Percentiles rank a stretch among this genome's conserved stretches.
These are phyloP conservation scores for Polygonum aviculare DNA, from an alignment of 148 eudicot species.

Conservation along the genomic window DNA sequence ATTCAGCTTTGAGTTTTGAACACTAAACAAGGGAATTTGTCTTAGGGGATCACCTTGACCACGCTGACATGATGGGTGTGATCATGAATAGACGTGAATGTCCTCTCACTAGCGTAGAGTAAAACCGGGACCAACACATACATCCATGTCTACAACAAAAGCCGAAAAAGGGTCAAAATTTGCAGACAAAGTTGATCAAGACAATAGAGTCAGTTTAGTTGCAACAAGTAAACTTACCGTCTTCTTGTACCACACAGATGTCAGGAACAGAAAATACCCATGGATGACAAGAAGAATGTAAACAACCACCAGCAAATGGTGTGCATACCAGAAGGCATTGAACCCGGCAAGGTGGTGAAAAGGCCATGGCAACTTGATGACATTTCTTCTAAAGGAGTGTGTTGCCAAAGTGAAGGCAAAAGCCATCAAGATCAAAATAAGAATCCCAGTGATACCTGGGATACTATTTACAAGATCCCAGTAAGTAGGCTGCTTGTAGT, in stretches of 20 bases:
- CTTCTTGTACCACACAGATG: slow-evolving; percentile 58
- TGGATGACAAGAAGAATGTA: slow-evolving; percentile 63
- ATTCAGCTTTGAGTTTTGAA: neutral
- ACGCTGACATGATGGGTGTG: slow-evolving; percentile 48
- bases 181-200: neutral
- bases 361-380: slow-evolving; percentile 64
- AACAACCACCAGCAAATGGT: slow-evolving; percentile 63
- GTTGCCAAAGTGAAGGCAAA: slow-evolving; percentile 71
- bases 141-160: slow-evolving; percentile 87
- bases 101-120: slow-evolving; percentile 66
- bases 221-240: slow-evolving; percentile 37
- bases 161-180: neutral
- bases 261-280: slow-evolving; percentile 64
- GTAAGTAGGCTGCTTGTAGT: slow-evolving; percentile 53
- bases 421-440: slow-evolving; percentile 62
- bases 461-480: slow-evolving; percentile 32
- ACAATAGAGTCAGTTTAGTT: neutral
- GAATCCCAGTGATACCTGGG: slow-evolving; percentile 57
- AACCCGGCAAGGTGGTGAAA: slow-evolving; percentile 76
- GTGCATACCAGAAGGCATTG: slow-evolving; percentile 91
- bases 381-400: slow-evolving; percentile 80
- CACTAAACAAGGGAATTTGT: neutral
- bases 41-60: slow-evolving; percentile 45
- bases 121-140: slow-evolving; percentile 62
- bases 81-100: slow-evolving; percentile 48